These are phyloP conservation scores for Aspergillus sp. DNA, from an alignment of 2,329 filamentous ascomycete genomes.

Conservation along the genomic window DNA sequence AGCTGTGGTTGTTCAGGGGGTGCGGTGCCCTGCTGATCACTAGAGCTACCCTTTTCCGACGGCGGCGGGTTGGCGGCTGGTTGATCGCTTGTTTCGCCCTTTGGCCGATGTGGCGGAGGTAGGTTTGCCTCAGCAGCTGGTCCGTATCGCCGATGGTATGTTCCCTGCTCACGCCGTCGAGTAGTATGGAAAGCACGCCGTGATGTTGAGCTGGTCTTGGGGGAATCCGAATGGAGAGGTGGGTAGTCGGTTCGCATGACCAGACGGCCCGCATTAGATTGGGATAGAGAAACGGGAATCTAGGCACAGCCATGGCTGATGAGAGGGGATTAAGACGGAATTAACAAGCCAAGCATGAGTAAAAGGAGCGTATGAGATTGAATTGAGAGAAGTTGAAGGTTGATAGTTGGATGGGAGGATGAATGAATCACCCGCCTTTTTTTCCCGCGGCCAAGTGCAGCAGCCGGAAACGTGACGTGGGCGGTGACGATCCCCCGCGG, in stretches of 20 bases:
- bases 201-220: slow-evolving; percentile 17
- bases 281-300: slow-evolving; percentile 66
- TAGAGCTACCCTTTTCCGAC: not conserved
- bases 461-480: slow-evolving; percentile 20
- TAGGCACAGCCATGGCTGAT: slow-evolving; percentile 54
- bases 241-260: slow-evolving; percentile 42
- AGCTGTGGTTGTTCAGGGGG: slow-evolving; percentile 10
- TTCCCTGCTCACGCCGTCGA: slow-evolving; percentile 29
- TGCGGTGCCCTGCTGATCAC: not conserved
- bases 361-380: too few species aligned
- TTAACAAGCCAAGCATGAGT: too few species aligned
- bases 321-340: slow-evolving; percentile 5
- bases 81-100: slow-evolving; percentile 12
- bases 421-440: not conserved
- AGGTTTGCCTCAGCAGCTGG: slow-evolving; percentile 39
- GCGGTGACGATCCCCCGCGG: slow-evolving; percentile 19
- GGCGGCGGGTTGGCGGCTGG: not conserved
- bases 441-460: slow-evolving; percentile 21
- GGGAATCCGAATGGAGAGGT: slow-evolving; percentile 39
- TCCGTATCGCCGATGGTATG: slow-evolving; percentile 43
- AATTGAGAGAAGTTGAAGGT: not conserved
- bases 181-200: slow-evolving; percentile 32
- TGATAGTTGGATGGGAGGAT: not conserved
- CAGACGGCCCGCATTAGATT: slow-evolving; percentile 57
- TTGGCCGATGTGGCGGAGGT: slow-evolving; percentile 32